These are phyloP conservation scores for Suzukiozyma palmioleophila DNA, from an alignment of 1,139 yeast species.

Conservation along the genomic window DNA sequence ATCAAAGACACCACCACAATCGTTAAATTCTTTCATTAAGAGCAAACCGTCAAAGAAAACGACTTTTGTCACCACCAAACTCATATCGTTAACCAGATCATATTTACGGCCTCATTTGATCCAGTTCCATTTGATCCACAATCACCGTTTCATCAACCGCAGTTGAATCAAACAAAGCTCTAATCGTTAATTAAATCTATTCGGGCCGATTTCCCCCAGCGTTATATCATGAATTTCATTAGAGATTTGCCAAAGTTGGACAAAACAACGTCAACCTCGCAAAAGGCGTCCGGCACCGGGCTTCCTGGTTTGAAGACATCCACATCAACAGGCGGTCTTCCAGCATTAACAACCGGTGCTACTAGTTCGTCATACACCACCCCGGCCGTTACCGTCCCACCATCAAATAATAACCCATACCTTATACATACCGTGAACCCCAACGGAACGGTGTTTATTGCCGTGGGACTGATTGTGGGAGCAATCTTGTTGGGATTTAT, in stretches of 20 bases:
- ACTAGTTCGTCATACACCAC: constrained; percentile 31
- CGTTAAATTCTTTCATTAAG: too few species aligned
- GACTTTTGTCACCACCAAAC: too few species aligned
- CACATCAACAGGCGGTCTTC: constrained; percentile 10
- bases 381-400: constrained; percentile 64
- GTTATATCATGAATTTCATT: neutral
- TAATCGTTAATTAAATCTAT: too few species aligned
- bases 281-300: neutral
- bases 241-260: neutral
- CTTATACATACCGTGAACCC: constrained; percentile 49
- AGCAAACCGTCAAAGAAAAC: too few species aligned
- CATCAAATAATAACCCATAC: constrained; percentile 57
- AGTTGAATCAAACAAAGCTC: too few species aligned
- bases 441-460: constrained; percentile 76
- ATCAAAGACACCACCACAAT: too few species aligned
- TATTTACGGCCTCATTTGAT: too few species aligned
- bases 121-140: too few species aligned
- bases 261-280: neutral
- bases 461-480: constrained; percentile 68
- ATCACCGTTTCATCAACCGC: too few species aligned
- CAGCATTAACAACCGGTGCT: constrained; percentile 11
- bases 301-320: constrained; percentile 7
- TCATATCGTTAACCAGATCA: too few species aligned
- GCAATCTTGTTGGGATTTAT: constrained; percentile 46
- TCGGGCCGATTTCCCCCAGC: too few species aligned